Base-by-base conservation (phyloP, 176 grass and related monocot species). In the Triticum turgidum region DNA sequence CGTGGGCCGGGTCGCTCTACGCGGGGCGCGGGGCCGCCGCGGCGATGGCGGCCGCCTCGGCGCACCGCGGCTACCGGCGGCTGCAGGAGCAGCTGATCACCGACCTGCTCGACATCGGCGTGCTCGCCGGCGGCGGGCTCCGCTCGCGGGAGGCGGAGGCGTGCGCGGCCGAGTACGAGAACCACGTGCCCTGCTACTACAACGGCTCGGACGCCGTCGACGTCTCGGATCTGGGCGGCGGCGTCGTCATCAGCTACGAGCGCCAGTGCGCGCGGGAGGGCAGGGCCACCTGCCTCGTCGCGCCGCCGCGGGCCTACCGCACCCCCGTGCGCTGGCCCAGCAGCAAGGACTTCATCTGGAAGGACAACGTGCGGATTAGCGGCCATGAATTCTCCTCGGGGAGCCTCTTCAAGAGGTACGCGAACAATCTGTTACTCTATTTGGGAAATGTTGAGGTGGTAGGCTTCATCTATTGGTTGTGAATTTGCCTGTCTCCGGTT, bases 381-480 rank as follows among this genome's bases (percentile, higher is more conserved):
- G 94, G 97, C 3, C 94, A 99, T 52, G 97, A 99, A 80, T 99
- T 99, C 87, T 96, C 94, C 22, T 99, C 94, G 65, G 97, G 97
- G 58, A 99, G 97, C 88, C 90, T 99, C 51, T 96, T 95, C 81
- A 99, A 96, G 69, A 94, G 97, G 97, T 94, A 65, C 65, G 73
- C 47, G 11, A 32, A 7, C 71, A 27, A 8, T 73, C 5, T 42
- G 21, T 22, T 41, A 41, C 49, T 20, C 18, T 73, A 7, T 65
- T 11, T 78, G 24, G 68, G 59, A 52, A 78, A 86, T 59, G 71
- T 14, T 44, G 22, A 85, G 49, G 4, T 63, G 24, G n/a, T 68
- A 29, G 13, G 5, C 78, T 82, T 85, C 70, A 44, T 70, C 41
- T 62, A 20, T 29, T 35, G 77, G 59, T 51, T 90, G 37, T 86